A percentile compares a stretch with the other conserved stretches of the same genome.
These are phyloP conservation scores for Penicillium parvum DNA, from an alignment of 495 filamentous ascomycete species.

Conservation along the genomic window DNA sequence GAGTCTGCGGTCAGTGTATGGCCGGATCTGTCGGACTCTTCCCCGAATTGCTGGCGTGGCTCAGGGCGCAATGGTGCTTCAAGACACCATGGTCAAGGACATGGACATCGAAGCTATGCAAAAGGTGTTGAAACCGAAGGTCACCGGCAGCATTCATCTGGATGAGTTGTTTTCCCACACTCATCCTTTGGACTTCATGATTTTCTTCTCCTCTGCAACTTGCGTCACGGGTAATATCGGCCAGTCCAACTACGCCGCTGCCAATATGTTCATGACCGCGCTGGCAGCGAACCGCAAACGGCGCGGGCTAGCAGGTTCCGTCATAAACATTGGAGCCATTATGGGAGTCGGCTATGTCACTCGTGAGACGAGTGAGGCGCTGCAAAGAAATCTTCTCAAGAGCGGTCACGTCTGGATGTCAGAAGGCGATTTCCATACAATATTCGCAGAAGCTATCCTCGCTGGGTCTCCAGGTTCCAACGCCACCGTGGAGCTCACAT, in stretches of 20 bases:
- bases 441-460: no score
- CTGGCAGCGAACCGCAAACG: slow-evolving; percentile 26
- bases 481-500: no score
- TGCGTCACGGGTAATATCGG: slow-evolving; percentile 49
- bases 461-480: no score
- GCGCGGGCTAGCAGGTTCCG: slow-evolving; percentile 22
- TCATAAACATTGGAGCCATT: slow-evolving; percentile 11
- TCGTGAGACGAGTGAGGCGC: no score
- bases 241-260: slow-evolving; percentile 57
- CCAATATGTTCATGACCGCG: slow-evolving; percentile 46
- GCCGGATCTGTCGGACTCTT: background rate
- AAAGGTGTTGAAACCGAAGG: slow-evolving; percentile 13
- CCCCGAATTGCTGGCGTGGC: slow-evolving; percentile 15
- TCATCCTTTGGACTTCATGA: slow-evolving; percentile 58
- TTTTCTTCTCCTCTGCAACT: slow-evolving; percentile 52
- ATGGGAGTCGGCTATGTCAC: slow-evolving; percentile 6
- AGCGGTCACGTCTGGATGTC: no score
- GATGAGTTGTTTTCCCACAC: slow-evolving; percentile 24
- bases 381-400: no score
- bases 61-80: slow-evolving; percentile 20
- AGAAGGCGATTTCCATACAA: no score
- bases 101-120: slow-evolving; percentile 5
- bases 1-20: background rate
- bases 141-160: slow-evolving; percentile 24
- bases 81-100: slow-evolving; percentile 14